Conservation (phyloP, 441 rosid species). For the Macaranga tanarius region DNA sequence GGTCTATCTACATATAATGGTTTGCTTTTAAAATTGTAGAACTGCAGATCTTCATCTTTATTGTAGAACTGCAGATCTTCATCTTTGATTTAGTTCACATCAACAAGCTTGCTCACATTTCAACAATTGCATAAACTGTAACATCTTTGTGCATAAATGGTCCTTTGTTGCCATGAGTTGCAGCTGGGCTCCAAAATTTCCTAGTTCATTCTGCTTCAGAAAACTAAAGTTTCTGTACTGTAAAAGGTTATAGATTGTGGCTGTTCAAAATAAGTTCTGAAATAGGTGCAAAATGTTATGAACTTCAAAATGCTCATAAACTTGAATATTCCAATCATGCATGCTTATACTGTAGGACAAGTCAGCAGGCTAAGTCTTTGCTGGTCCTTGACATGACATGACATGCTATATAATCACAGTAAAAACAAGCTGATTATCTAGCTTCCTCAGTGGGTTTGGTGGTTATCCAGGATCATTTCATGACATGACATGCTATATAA, state of each 20-base stretch:
- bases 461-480: neutral
- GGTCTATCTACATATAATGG: neutral
- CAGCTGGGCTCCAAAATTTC: neutral
- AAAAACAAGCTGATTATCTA: too few species aligned
- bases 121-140: neutral
- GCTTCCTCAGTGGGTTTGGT: neutral
- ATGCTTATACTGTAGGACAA: neutral
- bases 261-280: neutral
- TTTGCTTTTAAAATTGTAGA: neutral
- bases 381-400: neutral
- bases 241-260: neutral
- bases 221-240: neutral
- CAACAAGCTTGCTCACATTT: neutral
- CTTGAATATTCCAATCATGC: neutral
- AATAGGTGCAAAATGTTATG: neutral
- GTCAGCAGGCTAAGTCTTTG: neutral
- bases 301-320: too few species aligned
- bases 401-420: too few species aligned
- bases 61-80: neutral
- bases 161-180: neutral
- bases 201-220: neutral
- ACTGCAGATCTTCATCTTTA: neutral
- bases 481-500: conserved; percentile 2
- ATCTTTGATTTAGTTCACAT: neutral
- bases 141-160: neutral